Conservation (phyloP, 768 basidiomycete genomes). For the Suillus plorans region DNA sequence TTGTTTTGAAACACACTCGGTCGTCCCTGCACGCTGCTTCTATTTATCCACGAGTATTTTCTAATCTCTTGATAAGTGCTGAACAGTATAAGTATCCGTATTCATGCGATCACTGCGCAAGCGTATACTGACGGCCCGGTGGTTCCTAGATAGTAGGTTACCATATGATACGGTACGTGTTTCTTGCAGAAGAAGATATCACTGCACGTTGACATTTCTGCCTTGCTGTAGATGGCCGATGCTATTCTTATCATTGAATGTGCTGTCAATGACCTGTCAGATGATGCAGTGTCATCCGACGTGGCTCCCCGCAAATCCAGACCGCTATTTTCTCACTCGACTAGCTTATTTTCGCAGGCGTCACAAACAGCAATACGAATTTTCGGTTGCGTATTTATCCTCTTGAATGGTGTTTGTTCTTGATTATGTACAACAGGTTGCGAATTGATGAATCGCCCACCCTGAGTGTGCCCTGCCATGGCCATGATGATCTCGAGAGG, state of each 20-base stretch:
- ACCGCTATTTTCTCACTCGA: no score
- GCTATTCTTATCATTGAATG: neutral
- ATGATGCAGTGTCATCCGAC: neutral
- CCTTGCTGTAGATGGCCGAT: neutral
- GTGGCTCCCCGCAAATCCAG: no score
- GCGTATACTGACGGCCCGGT: no score
- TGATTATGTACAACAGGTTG: neutral
- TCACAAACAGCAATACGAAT: neutral
- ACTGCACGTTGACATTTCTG: neutral
- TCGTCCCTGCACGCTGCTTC: neutral
- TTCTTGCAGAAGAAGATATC: neutral
- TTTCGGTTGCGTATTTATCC: neutral
- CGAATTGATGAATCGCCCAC: no score
- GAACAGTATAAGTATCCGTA: no score
- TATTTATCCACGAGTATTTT: neutral
- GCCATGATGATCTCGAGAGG: neutral
- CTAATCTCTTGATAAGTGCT: neutral
- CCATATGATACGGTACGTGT: neutral
- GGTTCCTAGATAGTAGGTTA: neutral
- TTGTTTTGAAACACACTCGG: neutral
- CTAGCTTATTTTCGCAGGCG: no score
- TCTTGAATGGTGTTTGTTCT: no score
- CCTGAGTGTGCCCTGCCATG: neutral
- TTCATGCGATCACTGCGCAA: neutral
- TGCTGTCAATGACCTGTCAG: neutral